Base-by-base conservation (phyloP, 352 stramenopile species). In the Globisporangium viniferum region DNA sequence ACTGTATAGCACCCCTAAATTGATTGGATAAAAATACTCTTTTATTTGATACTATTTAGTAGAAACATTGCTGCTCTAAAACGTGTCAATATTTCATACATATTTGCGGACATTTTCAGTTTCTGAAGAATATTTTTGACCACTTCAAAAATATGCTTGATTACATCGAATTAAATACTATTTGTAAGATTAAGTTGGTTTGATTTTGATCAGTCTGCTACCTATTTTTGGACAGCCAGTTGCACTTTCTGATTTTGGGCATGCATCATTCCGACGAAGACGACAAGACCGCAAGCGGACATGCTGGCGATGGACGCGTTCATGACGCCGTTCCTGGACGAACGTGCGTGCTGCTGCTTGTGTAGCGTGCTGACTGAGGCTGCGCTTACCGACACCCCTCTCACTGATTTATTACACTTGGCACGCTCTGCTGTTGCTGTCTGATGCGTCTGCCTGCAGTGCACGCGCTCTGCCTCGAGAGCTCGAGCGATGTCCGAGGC, bases 261-360 rank as follows among this genome's bases (percentile, higher is more conserved):
- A 7, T 22, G 24, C 53, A 7, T 22, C 15, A 59, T 2, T 33
- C 18, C 15, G 49, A 15, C 14, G 53, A 59, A 59, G 27, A 46
- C 31, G 46, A 62, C 5, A 67, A 7, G 24, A 24, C 24, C 24
- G 24, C 24, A 24, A 24, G 27, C 14, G 24, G 35, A 33, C 53
- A 59, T 39, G 27, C 29, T 59, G 60, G 44, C 33, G 14, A 71
- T 74, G 53, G 59, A 69, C 24, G 72, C 74, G 71, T 81, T 91
- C 69, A 73, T 91, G 27, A 60, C 72, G 53, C 68, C 71, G 41
- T 87, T 91, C 73, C 72, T 91, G 24, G 69, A 81, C 51, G 82
- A 85, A n/a, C 48, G 81, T 89, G 76, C 67, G 82, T 79, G 4
- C 5, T 20, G 14, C 14, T 20, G 39, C 39, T 46, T 53, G 20